Evolutionary conservation across 1,139 yeast genomes (phyloP), one percentile per base, ranked within the genome.

Genomic region (Geotrichum bryndzae): DNA sequence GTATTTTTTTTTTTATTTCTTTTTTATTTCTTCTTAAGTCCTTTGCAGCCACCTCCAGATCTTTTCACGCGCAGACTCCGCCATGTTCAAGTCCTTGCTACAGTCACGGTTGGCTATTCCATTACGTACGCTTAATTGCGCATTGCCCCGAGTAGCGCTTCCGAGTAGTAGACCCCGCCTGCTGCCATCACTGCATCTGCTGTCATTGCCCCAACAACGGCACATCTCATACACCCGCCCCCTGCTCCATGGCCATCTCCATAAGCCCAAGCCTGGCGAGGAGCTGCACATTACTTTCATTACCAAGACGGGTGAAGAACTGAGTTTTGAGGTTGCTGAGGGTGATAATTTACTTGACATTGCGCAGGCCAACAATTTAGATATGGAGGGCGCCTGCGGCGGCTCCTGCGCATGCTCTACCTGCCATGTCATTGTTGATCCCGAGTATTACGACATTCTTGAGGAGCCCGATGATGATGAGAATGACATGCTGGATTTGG

Each of bases 331-430:
- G 70, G 98, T 88, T 1, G 88, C 95, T 1, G 97, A 88, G 67
- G 99, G 98, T 5, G 99, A 94, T 72, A 86, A 92, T 56, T 72
- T 94, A 55, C 79, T 94, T 73, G 99, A 94, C 73, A 91, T 94
- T 62, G 99, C 98, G 6, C 99, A 94, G 76, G 96, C 96, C 5
- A 78, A 92, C 71, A 88, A 91, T 69, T 77, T 94, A 64, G 99
- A 94, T 69, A 91, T 94, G 92, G 99, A 94, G 74, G 96, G 99
- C 56, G 99, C 99, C 0, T 94, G 99, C 77, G 99, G 99, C 48
- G 99, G 99, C 1, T 90, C 97, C 1, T 94, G 99, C 79, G 99
- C 99, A 1, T 94, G 99, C 73, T 91, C 97, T 2, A 94, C 99
- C 0, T 94, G 99, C 73, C 99, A 94, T 77, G 87, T 94, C 63